Conservation (phyloP, 2,329 filamentous ascomycete genomes). For the Alternaria gaisen region DNA sequence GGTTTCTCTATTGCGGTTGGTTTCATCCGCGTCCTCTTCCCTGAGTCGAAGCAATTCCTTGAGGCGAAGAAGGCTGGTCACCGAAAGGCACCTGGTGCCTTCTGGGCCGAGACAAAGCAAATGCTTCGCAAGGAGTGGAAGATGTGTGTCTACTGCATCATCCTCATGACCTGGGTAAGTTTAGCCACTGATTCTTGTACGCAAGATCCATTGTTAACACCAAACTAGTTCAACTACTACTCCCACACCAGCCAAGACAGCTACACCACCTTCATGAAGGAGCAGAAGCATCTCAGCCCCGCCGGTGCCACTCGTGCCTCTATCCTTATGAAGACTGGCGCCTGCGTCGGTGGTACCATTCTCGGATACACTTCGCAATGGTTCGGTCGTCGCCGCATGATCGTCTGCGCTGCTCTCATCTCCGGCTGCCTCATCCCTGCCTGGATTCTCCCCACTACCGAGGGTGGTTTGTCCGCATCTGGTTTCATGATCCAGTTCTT, state of each 20-base stretch:
- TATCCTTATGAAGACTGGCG: conserved; percentile 83
- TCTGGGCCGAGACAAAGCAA: conserved; percentile 73
- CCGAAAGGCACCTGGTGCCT: conserved; percentile 59
- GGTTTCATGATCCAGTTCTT: conserved; percentile 73
- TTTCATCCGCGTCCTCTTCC: conserved; percentile 72
- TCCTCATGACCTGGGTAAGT: conserved; percentile 75
- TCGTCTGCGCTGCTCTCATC: conserved; percentile 68
- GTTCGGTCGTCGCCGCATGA: conserved; percentile 74
- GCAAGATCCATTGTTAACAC: conserved; percentile 9
- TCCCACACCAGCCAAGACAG: conserved; percentile 83
- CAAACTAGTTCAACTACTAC: conserved; percentile 65
- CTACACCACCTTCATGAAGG: conserved; percentile 82
- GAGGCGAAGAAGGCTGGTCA: conserved; percentile 71
- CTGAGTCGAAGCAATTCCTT: conserved; percentile 78
- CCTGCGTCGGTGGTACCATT: conserved; percentile 76
- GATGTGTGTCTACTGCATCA: conserved; percentile 78
- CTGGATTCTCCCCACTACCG: conserved; percentile 72
- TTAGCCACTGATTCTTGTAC: neutral
- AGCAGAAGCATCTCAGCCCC: conserved; percentile 74
- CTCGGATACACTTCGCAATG: conserved; percentile 80
- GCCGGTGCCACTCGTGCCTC: conserved; percentile 72
- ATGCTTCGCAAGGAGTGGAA: conserved; percentile 78
- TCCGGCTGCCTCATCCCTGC: conserved; percentile 72
- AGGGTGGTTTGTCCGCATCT: conserved; percentile 67
- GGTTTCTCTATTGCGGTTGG: conserved; percentile 75